A percentile compares a stretch with the other conserved stretches of the same genome.
These are phyloP conservation scores for Leccinum incarnatum DNA, from an alignment of 768 basidiomycete species.

Conservation along the genomic window DNA sequence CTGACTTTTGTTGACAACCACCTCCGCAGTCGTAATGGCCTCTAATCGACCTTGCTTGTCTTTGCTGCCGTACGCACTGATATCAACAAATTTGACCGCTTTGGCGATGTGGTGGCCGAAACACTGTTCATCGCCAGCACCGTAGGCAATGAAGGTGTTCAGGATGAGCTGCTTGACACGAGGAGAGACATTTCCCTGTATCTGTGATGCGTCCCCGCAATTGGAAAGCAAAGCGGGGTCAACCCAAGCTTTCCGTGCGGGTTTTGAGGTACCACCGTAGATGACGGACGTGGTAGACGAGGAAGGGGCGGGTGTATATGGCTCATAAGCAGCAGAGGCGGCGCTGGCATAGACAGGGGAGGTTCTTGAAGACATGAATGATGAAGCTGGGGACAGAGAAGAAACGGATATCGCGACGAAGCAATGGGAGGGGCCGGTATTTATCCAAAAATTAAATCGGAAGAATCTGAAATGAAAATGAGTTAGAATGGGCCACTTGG, in stretches of 20 bases:
- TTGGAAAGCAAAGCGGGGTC: constrained; percentile 63
- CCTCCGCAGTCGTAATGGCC: constrained; percentile 60
- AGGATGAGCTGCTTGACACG: constrained; percentile 64
- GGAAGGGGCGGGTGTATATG: constrained; percentile 19
- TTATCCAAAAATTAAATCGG: constrained; percentile 22
- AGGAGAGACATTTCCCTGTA: constrained; percentile 61
- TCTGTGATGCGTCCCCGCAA: constrained; percentile 51
- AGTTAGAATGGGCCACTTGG: constrained; percentile 20
- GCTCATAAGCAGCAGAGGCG: constrained; percentile 28
- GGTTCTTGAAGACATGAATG: constrained; percentile 26
- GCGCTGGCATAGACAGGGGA: constrained; percentile 28
- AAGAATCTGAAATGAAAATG: constrained; percentile 13
- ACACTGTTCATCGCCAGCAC: constrained; percentile 60
- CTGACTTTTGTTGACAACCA: constrained; percentile 61
- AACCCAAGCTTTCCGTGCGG: constrained; percentile 50
- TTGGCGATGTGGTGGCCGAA: constrained; percentile 64
- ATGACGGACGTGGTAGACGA: constrained; percentile 29
- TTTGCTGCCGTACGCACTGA: constrained; percentile 47
- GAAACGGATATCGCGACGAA: constrained; percentile 1
- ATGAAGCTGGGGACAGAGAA: constrained; percentile 1
- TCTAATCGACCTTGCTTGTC: constrained; percentile 53
- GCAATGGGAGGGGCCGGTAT: constrained; percentile 20
- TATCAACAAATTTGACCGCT: constrained; percentile 57
- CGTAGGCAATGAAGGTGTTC: constrained; percentile 68
- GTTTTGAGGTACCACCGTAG: constrained; percentile 19